Base-by-base conservation (phyloP, 2,329 filamentous ascomycete species). In the Fusarium lateritium region DNA sequence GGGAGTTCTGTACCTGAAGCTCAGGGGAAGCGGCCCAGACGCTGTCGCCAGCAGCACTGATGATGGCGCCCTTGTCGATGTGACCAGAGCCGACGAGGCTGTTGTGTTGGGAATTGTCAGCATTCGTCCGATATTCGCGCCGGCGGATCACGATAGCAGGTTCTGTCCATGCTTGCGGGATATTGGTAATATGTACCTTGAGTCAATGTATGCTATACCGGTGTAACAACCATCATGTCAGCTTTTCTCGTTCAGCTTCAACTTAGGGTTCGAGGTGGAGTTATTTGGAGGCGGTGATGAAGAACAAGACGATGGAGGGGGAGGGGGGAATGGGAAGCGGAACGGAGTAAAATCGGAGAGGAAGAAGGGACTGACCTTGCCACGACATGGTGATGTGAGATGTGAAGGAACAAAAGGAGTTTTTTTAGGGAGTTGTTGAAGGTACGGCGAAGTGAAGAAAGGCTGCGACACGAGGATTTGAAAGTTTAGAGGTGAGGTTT, bases 21-120 rank as follows among this genome's bases (percentile, higher is more conserved):
- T 85, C 88, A 55, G 87, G 22, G 28, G 89, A 90, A 42, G 85
- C 79, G 65, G 94, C 94, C 93, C 94, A 97, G 75, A 89, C 86
- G 79, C 91, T 94, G 82, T 92, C 92, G 75, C 94, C 93, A 73
- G 92, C 92, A 70, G 83, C 83, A 81, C 92, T 94, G 85, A 96
- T 89, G 80, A 97, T 94, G 78, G 92, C 92, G 76, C 88, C 94
- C 84, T 94, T 91, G 84, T 96, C 91, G 77, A 97, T 82, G 79
- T 94, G 91, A 77, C 90, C 90, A 75, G 87, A 90, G 83, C 86
- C 91, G 77, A 97, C 88, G 76, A 97, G 89, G 88, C 94, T 97
- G 78, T 73, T 67, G 33, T 54, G 55, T 67, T 22, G 28, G 43
- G 22, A 52, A 62, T 72, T 53, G 71, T 73, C 70, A 75, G 73